Evolutionary conservation across 1,139 yeast species (phyloP).

Genomic region (Nematodospora anomalae): DNA sequence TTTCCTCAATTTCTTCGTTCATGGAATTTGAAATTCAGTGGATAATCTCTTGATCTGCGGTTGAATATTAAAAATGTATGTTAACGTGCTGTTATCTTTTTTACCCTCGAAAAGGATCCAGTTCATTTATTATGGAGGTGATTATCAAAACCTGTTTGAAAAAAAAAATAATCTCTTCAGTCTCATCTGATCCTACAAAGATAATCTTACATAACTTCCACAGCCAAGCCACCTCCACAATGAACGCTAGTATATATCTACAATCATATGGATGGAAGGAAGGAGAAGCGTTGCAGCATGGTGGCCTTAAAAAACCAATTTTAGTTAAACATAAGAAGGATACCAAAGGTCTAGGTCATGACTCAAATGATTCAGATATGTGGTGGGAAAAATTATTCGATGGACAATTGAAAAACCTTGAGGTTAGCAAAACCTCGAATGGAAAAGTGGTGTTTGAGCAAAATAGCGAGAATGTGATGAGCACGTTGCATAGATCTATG

Average conservation of each 20-base stretch:
- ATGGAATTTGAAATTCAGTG: neutral
- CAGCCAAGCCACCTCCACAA: slow-evolving; percentile 21
- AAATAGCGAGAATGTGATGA: slow-evolving; percentile 41
- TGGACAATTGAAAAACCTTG: slow-evolving; percentile 81
- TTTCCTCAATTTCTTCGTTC: neutral
- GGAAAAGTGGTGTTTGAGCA: slow-evolving; percentile 38
- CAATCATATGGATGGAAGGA: slow-evolving; percentile 87
- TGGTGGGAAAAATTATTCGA: slow-evolving; percentile 98
- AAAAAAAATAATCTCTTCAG: slow-evolving; percentile 1
- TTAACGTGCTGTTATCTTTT: no score
- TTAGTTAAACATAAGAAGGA: slow-evolving; percentile 89
- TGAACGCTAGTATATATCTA: slow-evolving; percentile 77
- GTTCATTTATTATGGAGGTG: no score
- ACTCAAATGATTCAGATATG: slow-evolving; percentile 67
- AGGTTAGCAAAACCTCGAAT: slow-evolving; percentile 45
- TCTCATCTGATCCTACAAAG: slow-evolving; percentile 6
- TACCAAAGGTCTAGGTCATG: slow-evolving; percentile 84
- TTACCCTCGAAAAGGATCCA: no score
- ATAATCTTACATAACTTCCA: slow-evolving; percentile 4
- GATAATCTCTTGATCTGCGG: neutral
- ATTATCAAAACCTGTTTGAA: no score
- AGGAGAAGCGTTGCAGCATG: slow-evolving; percentile 78
- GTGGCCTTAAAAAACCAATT: slow-evolving; percentile 83
- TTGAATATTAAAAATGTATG: no score
- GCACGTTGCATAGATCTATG: slow-evolving; percentile 35